Base-by-base conservation (phyloP, 1,284 basidiomycete genomes). In the Mixia osmundae region DNA sequence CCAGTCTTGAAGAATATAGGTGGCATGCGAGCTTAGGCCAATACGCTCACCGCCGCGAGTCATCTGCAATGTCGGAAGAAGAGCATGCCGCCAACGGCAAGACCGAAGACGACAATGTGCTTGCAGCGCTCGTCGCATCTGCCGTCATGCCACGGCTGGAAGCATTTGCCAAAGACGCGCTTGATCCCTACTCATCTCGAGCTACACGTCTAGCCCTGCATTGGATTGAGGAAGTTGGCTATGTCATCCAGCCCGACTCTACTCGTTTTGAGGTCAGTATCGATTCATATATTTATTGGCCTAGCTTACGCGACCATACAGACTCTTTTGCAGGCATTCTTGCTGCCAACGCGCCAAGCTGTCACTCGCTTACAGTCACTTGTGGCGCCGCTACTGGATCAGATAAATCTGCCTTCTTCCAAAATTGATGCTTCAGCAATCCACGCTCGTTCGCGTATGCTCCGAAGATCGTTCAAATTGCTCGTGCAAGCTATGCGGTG, bases 101-200 rank as follows among this genome's bases (percentile, higher is more conserved):
- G 71, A 76, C 6, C 68, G 75, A 2, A 27, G 79, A 85, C 42
- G 78, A 76, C 10, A 80, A 89, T 50, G 61, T 89, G n/a, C 72
- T 83, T 18, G 69, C 76, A 14, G 73, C 76, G 2, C 79, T 89
- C 71, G 68, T 89, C 19, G 71, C 75, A 9, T 79, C 78, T 0
- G 71, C 74, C 1, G 63, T 89, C 30, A 68, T 78, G 18, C 82
- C 85, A 3, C 62, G 72, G 27, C 52, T 91, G 5, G 68, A 66
- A 48, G 72, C 68, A 46, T 54, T 79, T 66, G 75, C 47, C 61
- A 62, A 16, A 4, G 79, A 78, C 21, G 73, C 68, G 1, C 64
- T 85, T 39, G 77, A 94, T 54, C 72, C 76, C 1, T 83, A 78
- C 54, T 85, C 78, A 1, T 59, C 61, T n/a, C 58, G 50, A 26